A percentile compares a stretch with the other conserved stretches of the same genome.
These are phyloP conservation scores for Boletus vinaceobasis DNA, from an alignment of 768 basidiomycete species.

Conservation along the genomic window DNA sequence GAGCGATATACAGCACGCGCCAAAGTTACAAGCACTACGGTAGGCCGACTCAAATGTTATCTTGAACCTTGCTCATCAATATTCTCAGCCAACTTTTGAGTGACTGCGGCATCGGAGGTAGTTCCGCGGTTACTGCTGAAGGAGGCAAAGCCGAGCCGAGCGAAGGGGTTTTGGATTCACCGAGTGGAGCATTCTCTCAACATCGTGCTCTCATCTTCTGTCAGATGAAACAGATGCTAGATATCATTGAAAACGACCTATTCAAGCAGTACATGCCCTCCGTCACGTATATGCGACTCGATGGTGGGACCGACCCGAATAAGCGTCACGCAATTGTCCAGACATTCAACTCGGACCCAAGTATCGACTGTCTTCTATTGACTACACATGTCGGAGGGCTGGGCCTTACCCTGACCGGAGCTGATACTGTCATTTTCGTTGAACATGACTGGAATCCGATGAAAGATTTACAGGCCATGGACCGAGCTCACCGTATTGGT, in stretches of 20 bases:
- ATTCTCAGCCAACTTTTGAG: constrained; percentile 76
- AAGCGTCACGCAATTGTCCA: constrained; percentile 97
- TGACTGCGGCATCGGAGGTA: constrained; percentile 89
- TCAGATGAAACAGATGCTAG: constrained; percentile 98
- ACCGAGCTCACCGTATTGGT: constrained; percentile 94
- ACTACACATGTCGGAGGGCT: constrained; percentile 97
- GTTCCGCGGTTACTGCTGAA: constrained; percentile 42
- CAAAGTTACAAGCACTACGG: constrained; percentile 90
- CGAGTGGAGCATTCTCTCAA: constrained; percentile 70
- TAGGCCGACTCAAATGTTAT: constrained; percentile 35
- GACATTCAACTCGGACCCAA: constrained; percentile 96
- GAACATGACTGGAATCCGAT: constrained; percentile 99
- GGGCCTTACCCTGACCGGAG: constrained; percentile 93
- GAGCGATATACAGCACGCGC: constrained; percentile 85
- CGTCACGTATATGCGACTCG: constrained; percentile 97
- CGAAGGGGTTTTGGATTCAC: constrained; percentile 48
- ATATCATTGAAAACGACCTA: constrained; percentile 92
- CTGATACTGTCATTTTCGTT: constrained; percentile 98
- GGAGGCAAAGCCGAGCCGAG: constrained; percentile 64
- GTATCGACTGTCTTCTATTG: constrained; percentile 91
- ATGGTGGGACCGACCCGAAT: constrained; percentile 86
- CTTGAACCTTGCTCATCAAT: constrained; percentile 3
- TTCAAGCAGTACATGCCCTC: constrained; percentile 92
- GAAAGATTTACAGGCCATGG: constrained; percentile 99
- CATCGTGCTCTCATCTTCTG: constrained; percentile 99